phyloP scores from a whole-genome alignment of 2,329 filamentous ascomycete species.

The Corinectria fuckeliana region DNA sequence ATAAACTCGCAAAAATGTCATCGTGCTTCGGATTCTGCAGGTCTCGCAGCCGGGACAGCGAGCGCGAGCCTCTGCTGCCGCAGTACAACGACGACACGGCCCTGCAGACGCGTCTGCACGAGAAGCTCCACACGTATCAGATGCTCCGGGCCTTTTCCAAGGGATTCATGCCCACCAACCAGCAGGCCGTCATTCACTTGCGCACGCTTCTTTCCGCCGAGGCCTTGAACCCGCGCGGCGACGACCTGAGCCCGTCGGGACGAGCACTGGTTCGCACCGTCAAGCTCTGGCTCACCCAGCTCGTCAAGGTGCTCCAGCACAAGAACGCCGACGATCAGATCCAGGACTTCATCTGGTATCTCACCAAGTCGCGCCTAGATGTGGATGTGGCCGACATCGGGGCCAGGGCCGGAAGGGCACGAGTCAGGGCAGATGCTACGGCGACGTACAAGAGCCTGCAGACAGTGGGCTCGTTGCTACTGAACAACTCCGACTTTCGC shows the following conservation, averaged over 20 bases:
- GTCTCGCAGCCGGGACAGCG: conserved; percentile 55
- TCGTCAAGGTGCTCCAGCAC: conserved; percentile 80
- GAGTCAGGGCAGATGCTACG: conserved; percentile 42
- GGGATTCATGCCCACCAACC: conserved; percentile 91
- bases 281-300: conserved; percentile 76
- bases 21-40: conserved; percentile 70
- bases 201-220: conserved; percentile 80
- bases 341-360: conserved; percentile 89
- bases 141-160: conserved; percentile 82
- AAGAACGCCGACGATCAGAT: conserved; percentile 88
- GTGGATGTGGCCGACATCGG: conserved; percentile 41
- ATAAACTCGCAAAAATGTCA: conserved; percentile 49
- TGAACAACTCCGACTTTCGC: conserved; percentile 91
- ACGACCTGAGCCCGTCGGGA: conserved; percentile 78
- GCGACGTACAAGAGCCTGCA: conserved; percentile 77
- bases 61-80: conserved; percentile 81
- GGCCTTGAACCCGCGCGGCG: conserved; percentile 73
- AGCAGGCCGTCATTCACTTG: conserved; percentile 81
- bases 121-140: conserved; percentile 93
- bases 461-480: conserved; percentile 81
- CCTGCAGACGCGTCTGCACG: conserved; percentile 77
- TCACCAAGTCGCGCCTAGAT: conserved; percentile 72
- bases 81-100: conserved; percentile 83
- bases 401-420: conserved; percentile 38
- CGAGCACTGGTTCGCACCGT: conserved; percentile 73